These are phyloP conservation scores for Metschnikowia dekortorum DNA, from an alignment of 805 yeast genomes.

Conservation along the genomic window DNA sequence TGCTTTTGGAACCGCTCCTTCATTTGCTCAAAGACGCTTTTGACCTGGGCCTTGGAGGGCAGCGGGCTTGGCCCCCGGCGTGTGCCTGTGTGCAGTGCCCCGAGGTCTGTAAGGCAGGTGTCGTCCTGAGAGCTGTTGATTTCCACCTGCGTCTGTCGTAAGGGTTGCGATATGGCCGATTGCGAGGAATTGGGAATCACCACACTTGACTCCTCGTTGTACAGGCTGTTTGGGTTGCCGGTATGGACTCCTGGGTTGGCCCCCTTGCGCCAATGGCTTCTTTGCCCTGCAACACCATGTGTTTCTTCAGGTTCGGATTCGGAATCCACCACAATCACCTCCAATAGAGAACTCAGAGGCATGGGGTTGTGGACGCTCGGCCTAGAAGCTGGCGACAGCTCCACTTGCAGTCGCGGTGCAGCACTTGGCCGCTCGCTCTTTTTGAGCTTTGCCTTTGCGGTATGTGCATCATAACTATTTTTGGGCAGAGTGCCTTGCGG, in stretches of 20 bases:
- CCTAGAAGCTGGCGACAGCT: neutral
- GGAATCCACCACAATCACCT: conserved; percentile 1
- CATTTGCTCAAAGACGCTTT: conserved; percentile 4
- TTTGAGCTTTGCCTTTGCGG: neutral
- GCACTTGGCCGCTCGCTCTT: neutral
- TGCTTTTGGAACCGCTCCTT: conserved; percentile 4
- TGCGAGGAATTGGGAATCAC: conserved; percentile 9
- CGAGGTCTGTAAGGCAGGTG: neutral
- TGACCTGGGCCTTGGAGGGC: neutral
- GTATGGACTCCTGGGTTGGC: neutral
- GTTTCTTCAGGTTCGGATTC: neutral
- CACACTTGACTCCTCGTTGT: conserved; percentile 1
- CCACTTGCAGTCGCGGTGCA: neutral
- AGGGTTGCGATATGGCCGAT: neutral
- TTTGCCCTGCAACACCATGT: neutral
- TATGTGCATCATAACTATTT: neutral
- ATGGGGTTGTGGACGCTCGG: neutral
- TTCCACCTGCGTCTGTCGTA: neutral
- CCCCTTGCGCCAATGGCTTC: neutral
- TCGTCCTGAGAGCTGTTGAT: neutral
- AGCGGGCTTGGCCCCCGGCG: neutral
- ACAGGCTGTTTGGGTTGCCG: neutral
- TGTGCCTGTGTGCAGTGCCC: neutral
- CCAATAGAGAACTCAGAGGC: neutral
- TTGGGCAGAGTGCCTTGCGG: neutral